Evolutionary conservation across 768 basidiomycete genomes (phyloP).

Genomic region (Macrolepiota fuliginosa): DNA sequence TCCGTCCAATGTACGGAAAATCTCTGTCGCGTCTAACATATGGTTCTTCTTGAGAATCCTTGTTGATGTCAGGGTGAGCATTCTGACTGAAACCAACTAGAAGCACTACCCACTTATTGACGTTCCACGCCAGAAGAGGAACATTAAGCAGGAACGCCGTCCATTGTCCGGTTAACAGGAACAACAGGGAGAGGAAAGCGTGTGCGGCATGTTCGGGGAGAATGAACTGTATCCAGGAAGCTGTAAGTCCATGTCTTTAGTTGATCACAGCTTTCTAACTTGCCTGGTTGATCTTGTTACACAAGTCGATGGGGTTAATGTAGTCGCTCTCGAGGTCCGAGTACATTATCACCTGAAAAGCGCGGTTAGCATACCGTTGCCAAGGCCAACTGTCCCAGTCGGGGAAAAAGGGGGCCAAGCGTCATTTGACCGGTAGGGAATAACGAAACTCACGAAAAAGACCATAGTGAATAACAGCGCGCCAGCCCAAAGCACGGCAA

Average conservation of each 20-base stretch:
- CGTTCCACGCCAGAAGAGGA: conserved; percentile 86
- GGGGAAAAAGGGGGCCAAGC: neutral
- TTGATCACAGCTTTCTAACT: conserved; percentile 18
- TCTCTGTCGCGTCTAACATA: conserved; percentile 99
- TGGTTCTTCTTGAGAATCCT: conserved; percentile 70
- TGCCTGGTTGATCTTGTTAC: conserved; percentile 98
- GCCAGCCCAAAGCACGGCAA: conserved; percentile 90
- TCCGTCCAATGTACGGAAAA: conserved; percentile 87
- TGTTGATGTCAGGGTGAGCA: conserved; percentile 2
- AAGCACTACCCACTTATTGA: conserved; percentile 76
- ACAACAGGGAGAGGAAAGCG: conserved; percentile 81
- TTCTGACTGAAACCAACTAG: neutral
- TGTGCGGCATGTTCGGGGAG: conserved; percentile 95
- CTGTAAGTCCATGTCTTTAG: neutral
- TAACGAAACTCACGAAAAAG: conserved; percentile 78
- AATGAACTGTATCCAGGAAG: conserved; percentile 67
- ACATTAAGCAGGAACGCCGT: conserved; percentile 84
- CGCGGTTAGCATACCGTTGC: neutral
- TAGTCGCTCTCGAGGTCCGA: conserved; percentile 99
- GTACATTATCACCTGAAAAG: conserved; percentile 94
- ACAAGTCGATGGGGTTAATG: conserved; percentile 99
- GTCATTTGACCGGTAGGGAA: neutral
- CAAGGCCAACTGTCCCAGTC: neutral
- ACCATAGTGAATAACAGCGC: conserved; percentile 96
- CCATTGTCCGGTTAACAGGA: conserved; percentile 94